A percentile compares a stretch with the other conserved stretches of the same genome.
These are phyloP conservation scores for Podaxis pistillaris DNA, from an alignment of 768 basidiomycete species.

Conservation along the genomic window DNA sequence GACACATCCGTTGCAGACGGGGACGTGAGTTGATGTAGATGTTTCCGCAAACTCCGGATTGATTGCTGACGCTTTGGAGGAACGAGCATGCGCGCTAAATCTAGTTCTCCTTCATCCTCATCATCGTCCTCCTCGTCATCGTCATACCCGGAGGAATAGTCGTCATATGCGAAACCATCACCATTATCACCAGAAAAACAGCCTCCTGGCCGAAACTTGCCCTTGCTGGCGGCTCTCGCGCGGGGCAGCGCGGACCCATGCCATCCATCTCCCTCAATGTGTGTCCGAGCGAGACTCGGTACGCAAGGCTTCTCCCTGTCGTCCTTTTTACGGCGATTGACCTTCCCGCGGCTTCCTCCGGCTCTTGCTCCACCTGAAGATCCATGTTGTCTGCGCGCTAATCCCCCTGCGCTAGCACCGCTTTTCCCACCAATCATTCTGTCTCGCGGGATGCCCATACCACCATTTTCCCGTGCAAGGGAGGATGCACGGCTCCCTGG, in stretches of 20 bases:
- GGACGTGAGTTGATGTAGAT: slow-evolving; percentile 33
- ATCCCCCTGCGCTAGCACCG: background rate
- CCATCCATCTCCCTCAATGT: slow-evolving; percentile 60
- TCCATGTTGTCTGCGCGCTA: background rate
- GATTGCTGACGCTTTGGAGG: slow-evolving; percentile 73
- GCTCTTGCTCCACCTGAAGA: background rate
- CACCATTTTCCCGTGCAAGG: slow-evolving; percentile 26
- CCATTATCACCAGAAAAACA: background rate
- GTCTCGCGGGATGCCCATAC: slow-evolving; percentile 18
- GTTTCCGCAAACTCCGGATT: slow-evolving; percentile 67
- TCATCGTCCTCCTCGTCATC: slow-evolving; percentile 44
- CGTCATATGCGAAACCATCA: background rate
- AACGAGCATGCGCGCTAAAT: slow-evolving; percentile 65
- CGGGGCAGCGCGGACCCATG: slow-evolving; percentile 20
- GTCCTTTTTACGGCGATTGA: background rate
- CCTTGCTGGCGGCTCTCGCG: background rate
- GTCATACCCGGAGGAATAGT: slow-evolving; percentile 19
- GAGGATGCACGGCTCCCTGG: slow-evolving; percentile 64
- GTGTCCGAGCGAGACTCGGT: slow-evolving; percentile 61
- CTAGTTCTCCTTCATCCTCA: slow-evolving; percentile 52
- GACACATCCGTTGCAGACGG: background rate
- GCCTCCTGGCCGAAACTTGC: background rate
- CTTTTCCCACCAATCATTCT: slow-evolving; percentile 6
- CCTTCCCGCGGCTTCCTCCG: background rate
- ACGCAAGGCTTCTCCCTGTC: slow-evolving; percentile 33